Conservation (phyloP, 2,329 filamentous ascomycete species). For the Pyrenochaeta sp. region DNA sequence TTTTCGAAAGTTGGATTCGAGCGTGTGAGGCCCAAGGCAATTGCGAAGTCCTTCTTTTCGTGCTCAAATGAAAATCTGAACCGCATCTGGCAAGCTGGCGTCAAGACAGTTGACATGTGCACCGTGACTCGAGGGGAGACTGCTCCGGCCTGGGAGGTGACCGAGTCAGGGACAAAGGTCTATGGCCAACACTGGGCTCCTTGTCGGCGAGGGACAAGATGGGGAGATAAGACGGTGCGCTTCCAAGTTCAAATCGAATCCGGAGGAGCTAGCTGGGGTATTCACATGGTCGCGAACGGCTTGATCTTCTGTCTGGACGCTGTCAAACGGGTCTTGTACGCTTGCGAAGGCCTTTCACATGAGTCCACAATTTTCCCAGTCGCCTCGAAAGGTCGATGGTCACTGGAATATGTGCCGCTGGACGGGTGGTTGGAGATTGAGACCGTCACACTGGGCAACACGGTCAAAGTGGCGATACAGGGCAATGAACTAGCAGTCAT, state of each 20-base stretch:
- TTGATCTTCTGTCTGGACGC: constrained; percentile 17
- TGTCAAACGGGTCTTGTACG: constrained; percentile 1
- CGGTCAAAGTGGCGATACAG: constrained; percentile 3
- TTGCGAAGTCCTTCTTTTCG: background rate
- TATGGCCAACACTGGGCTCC: constrained; percentile 18
- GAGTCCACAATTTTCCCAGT: constrained; percentile 14
- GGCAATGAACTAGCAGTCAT: constrained; percentile 1
- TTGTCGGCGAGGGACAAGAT: constrained; percentile 13
- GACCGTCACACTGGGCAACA: background rate
- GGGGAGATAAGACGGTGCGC: constrained; percentile 6
- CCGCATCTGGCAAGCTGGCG: constrained; percentile 12
- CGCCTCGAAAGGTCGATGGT: constrained; percentile 9
- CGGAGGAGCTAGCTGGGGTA: constrained; percentile 14
- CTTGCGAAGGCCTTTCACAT: constrained; percentile 11
- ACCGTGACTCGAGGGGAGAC: constrained; percentile 10
- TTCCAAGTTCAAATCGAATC: constrained; percentile 9
- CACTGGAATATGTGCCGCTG: background rate
- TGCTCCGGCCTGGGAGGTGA: constrained; percentile 13
- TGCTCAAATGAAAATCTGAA: constrained; percentile 11
- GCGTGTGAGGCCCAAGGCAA: constrained; percentile 1
- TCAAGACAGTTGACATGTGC: constrained; percentile 15
- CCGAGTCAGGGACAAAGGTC: constrained; percentile 6
- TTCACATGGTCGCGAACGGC: constrained; percentile 19
- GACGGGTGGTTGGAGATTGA: constrained; percentile 7
- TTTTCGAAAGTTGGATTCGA: constrained; percentile 12